These are phyloP conservation scores for Eucommia ulmoides DNA, from an alignment of 257 asterid species.

Conservation along the genomic window DNA sequence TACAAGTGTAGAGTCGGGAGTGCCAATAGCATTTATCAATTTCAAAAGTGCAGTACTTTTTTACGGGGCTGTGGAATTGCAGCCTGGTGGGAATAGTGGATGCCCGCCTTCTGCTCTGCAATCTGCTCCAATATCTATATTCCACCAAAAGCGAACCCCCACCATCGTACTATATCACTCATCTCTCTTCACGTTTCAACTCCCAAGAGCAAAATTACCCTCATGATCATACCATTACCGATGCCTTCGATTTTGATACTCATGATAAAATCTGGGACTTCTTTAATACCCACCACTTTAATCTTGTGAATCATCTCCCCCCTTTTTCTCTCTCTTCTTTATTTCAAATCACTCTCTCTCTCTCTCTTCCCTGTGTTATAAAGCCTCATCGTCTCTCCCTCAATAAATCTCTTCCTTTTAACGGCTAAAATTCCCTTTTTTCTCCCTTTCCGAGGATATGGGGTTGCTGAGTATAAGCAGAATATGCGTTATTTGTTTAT, in stretches of 20 bases:
- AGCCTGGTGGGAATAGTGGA: too few species aligned
- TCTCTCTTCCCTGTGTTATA: not conserved
- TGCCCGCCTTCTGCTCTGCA: too few species aligned
- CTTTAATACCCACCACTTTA: slow-evolving; percentile 1
- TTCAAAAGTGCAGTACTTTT: too few species aligned
- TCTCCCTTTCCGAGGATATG: slow-evolving; percentile 21
- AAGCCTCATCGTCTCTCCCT: slow-evolving; percentile 10
- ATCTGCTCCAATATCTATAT: too few species aligned
- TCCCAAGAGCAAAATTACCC: not conserved
- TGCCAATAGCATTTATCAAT: too few species aligned
- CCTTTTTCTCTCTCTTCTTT: slow-evolving; percentile 6
- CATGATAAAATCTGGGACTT: not conserved
- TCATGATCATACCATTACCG: not conserved
- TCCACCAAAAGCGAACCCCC: too few species aligned
- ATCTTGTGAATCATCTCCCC: slow-evolving; percentile 9
- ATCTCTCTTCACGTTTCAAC: not conserved
- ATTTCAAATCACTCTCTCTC: slow-evolving; percentile 13
- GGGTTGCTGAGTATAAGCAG: slow-evolving; percentile 25
- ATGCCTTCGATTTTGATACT: not conserved
- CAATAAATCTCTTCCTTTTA: slow-evolving; percentile 1
- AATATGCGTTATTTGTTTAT: slow-evolving; percentile 19
- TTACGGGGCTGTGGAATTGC: too few species aligned
- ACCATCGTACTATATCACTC: not conserved
- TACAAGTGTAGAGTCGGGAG: too few species aligned
- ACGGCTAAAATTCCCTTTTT: slow-evolving; percentile 3